Evolutionary conservation across 2,329 filamentous ascomycete species (phyloP).

Genomic region (Aphanoascus verrucosus): DNA sequence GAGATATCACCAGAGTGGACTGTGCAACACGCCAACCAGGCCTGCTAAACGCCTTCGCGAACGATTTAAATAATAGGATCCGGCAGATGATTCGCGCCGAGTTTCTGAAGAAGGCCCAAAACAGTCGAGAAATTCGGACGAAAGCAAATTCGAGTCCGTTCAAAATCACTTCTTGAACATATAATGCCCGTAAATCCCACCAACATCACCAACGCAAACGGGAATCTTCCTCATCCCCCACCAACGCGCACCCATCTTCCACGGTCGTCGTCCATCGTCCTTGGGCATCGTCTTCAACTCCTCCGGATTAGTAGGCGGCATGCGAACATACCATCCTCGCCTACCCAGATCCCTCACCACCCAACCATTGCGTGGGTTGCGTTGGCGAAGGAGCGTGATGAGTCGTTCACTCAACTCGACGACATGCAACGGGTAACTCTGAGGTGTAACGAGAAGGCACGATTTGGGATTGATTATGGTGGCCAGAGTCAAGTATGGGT

Average conservation of each 20-base stretch:
- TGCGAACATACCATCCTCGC: constrained; percentile 55
- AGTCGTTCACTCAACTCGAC: constrained; percentile 63
- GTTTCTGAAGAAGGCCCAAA: background rate
- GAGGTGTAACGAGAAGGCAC: constrained; percentile 47
- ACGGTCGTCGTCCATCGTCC: constrained; percentile 52
- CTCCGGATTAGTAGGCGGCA: constrained; percentile 28
- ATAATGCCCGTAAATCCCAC: constrained; percentile 50
- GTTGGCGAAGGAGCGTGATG: constrained; percentile 54
- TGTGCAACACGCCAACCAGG: background rate
- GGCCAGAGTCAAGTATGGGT: constrained; percentile 46
- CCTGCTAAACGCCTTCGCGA: background rate
- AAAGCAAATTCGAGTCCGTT: background rate
- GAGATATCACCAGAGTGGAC: constrained; percentile 5
- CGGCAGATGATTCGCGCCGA: background rate
- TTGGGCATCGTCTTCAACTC: constrained; percentile 19
- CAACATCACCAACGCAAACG: constrained; percentile 45
- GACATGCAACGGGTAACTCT: constrained; percentile 60
- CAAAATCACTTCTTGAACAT: constrained; percentile 45
- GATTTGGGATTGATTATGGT: constrained; percentile 48
- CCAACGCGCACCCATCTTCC: constrained; percentile 77
- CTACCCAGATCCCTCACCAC: constrained; percentile 56
- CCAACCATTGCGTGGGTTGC: constrained; percentile 59
- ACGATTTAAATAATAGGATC: background rate
- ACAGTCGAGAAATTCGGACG: background rate
- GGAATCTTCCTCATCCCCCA: constrained; percentile 70